phyloP scores from a whole-genome alignment of 441 rosid species.

The Oxalis stricta region DNA sequence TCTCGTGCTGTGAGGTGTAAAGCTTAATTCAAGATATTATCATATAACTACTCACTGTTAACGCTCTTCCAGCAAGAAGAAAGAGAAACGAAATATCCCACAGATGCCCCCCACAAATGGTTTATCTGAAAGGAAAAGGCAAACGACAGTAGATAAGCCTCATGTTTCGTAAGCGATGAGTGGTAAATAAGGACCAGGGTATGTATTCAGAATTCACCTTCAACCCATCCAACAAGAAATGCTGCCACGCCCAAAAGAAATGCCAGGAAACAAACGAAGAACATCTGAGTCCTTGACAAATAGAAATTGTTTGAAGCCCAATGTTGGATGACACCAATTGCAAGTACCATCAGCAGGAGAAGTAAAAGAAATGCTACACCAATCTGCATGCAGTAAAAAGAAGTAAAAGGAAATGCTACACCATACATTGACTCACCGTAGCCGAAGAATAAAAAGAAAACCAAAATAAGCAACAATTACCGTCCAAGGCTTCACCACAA shows the following conservation, averaged over 20 bases:
- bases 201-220: conserved; percentile 38
- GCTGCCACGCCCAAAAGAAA: conserved; percentile 98
- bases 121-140: conserved; percentile 42
- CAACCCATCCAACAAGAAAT: conserved; percentile 90
- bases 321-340: conserved; percentile 91
- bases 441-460: conserved; percentile 5
- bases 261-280: conserved; percentile 89
- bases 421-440: conserved; percentile 12
- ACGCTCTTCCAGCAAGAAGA: conserved; percentile 96
- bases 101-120: conserved; percentile 99
- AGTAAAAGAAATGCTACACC: conserved; percentile 91
- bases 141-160: neutral
- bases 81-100: conserved; percentile 89
- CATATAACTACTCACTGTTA: conserved; percentile 68
- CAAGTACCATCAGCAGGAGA: conserved; percentile 83
- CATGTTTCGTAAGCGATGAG: no score
- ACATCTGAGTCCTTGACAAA: conserved; percentile 85
- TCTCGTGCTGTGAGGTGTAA: conserved; percentile 6
- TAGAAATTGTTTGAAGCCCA: conserved; percentile 99
- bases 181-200: no score
- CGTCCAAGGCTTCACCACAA: conserved; percentile 82
- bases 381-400: conserved; percentile 44
- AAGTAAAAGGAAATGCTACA: conserved; percentile 19
- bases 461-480: conserved; percentile 36
- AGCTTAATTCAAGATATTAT: conserved; percentile 7